These are phyloP conservation scores for Xylaria sp. DNA, from an alignment of 2,329 filamentous ascomycete genomes.

Conservation along the genomic window DNA sequence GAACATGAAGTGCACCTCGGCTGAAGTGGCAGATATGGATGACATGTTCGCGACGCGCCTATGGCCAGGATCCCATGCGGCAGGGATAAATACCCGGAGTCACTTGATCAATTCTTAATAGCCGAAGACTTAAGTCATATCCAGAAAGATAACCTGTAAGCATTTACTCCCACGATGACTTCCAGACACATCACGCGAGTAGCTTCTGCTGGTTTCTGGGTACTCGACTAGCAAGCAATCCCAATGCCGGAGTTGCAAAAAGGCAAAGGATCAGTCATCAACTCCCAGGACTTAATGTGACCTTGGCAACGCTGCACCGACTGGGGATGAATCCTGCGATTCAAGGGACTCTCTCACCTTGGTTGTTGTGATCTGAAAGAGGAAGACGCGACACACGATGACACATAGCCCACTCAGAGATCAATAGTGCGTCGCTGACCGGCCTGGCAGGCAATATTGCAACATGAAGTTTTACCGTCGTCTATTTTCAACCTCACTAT, in stretches of 20 bases:
- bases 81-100: constrained; percentile 14
- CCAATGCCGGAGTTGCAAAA: not conserved
- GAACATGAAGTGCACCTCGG: constrained; percentile 16
- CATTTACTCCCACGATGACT: not conserved
- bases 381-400: not conserved
- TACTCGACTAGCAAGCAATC: not conserved
- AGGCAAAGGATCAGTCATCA: not conserved
- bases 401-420: not conserved
- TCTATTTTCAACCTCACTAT: not conserved
- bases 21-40: constrained; percentile 15
- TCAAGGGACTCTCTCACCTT: not conserved
- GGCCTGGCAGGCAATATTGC: constrained; percentile 11
- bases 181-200: not conserved
- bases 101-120: constrained; percentile 9
- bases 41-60: constrained; percentile 9
- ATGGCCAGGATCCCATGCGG: constrained; percentile 2
- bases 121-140: not conserved
- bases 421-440: not conserved
- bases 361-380: not conserved
- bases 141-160: constrained; percentile 3
- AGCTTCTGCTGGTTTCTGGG: not conserved
- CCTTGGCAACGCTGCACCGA: not conserved
- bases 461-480: not conserved
- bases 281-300: not conserved
- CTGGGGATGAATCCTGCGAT: not conserved